These are phyloP conservation scores for Reticulascus tulasneorum DNA, from an alignment of 2,329 filamentous ascomycete genomes.

Conservation along the genomic window DNA sequence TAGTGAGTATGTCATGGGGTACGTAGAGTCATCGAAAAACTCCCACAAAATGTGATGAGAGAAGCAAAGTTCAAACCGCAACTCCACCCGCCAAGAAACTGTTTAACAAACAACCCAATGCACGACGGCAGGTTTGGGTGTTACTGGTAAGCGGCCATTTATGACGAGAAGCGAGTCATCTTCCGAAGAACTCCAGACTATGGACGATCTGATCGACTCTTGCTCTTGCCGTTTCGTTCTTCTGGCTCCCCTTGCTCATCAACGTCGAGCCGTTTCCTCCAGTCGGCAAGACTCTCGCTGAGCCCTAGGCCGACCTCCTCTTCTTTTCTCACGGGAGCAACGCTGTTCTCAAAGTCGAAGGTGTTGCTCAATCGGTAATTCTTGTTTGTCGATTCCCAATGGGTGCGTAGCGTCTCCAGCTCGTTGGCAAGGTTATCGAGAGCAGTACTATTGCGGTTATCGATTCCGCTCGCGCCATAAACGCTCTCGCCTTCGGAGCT, in stretches of 20 bases:
- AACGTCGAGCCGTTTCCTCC: conserved; percentile 71
- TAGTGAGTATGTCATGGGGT: conserved; percentile 14
- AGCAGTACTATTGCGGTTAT: conserved; percentile 59
- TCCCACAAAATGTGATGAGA: conserved; percentile 5
- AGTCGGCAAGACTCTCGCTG: conserved; percentile 72
- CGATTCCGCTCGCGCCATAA: conserved; percentile 47
- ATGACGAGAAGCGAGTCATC: conserved; percentile 15
- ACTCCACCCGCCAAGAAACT: conserved; percentile 7
- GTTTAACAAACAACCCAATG: conserved; percentile 3
- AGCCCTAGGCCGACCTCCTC: conserved; percentile 47
- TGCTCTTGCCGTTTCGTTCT: conserved; percentile 11
- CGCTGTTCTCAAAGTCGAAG: conserved; percentile 70
- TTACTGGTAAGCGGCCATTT: conserved; percentile 1
- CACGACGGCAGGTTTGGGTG: conserved; percentile 10
- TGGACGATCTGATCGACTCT: conserved; percentile 14
- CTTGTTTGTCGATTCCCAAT: conserved; percentile 96
- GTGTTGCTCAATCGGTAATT: conserved; percentile 87
- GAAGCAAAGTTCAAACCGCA: conserved; percentile 4
- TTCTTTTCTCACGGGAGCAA: conserved; percentile 31
- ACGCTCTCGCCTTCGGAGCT: conserved; percentile 60
- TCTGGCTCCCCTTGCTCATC: conserved; percentile 30
- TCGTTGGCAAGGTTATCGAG: conserved; percentile 90
- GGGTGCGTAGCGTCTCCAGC: conserved; percentile 80
- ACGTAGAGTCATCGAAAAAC: conserved; percentile 16
- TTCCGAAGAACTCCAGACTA: conserved; percentile 16